These are phyloP conservation scores for Fomitopsis serialis DNA, from an alignment of 768 basidiomycete genomes.

Conservation along the genomic window DNA sequence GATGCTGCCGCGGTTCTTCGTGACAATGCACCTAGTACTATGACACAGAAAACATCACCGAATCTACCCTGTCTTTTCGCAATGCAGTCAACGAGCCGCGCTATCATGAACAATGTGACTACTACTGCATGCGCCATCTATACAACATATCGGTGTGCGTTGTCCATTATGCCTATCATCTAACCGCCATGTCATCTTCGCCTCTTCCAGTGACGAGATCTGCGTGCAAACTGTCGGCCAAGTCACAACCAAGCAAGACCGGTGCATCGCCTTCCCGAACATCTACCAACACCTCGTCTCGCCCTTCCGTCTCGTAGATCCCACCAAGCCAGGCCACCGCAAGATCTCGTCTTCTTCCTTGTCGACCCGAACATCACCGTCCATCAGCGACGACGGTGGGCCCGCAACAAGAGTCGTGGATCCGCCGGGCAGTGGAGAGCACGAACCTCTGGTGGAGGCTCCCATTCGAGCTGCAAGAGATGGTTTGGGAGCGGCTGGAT, in stretches of 20 bases:
- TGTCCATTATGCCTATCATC: no score
- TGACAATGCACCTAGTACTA: slow-evolving; percentile 17
- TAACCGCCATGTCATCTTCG: no score
- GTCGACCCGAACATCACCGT: slow-evolving; percentile 28
- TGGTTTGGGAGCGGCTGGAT: slow-evolving; percentile 8
- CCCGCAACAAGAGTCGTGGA: slow-evolving; percentile 27
- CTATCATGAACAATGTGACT: slow-evolving; percentile 15
- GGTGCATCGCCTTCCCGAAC: slow-evolving; percentile 32
- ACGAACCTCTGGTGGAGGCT: slow-evolving; percentile 6
- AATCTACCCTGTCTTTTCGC: slow-evolving; percentile 28
- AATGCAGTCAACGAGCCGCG: slow-evolving; percentile 8
- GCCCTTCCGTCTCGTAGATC: slow-evolving; percentile 31
- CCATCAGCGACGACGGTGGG: slow-evolving; percentile 25
- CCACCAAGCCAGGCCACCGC: slow-evolving; percentile 29
- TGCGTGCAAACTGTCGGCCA: slow-evolving; percentile 15
- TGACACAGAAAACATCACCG: slow-evolving; percentile 27
- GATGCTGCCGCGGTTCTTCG: neutral
- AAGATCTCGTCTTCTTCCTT: slow-evolving; percentile 35
- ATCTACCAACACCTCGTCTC: slow-evolving; percentile 32
- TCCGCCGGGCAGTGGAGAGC: no score
- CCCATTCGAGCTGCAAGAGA: slow-evolving; percentile 14
- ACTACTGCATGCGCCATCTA: slow-evolving; percentile 5
- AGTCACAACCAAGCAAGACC: slow-evolving; percentile 21
- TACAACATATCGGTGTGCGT: slow-evolving; percentile 10
- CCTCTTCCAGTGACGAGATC: neutral